Evolutionary conservation across 2,329 filamentous ascomycete genomes (phyloP).

Genomic region (Stachybotrys elegans): DNA sequence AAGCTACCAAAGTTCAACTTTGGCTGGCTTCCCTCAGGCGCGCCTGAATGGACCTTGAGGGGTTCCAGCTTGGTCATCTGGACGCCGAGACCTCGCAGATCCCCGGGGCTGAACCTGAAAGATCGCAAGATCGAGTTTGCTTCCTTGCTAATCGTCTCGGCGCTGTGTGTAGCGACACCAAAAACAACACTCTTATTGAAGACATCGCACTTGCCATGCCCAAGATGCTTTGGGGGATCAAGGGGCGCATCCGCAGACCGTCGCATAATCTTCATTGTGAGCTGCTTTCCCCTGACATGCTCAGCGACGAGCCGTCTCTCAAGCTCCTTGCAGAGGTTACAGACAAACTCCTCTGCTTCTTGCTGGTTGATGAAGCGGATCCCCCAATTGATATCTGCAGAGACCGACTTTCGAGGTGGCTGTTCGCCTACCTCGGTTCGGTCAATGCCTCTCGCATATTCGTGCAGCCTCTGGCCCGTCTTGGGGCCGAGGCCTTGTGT

Average conservation of each 20-base stretch:
- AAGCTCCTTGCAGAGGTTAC: conserved; percentile 79
- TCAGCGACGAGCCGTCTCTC: conserved; percentile 77
- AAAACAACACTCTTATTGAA: conserved; percentile 85
- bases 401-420: conserved; percentile 84
- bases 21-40: conserved; percentile 69
- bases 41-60: conserved; percentile 55
- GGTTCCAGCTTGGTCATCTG: conserved; percentile 91
- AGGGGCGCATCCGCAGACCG: conserved; percentile 80
- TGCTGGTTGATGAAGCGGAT: conserved; percentile 87
- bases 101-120: conserved; percentile 81
- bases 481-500: conserved; percentile 76
- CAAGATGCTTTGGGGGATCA: conserved; percentile 88
- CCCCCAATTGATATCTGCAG: conserved; percentile 96
- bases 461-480: conserved; percentile 84
- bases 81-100: conserved; percentile 86
- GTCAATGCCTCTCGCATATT: conserved; percentile 88
- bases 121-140: conserved; percentile 78
- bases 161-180: conserved; percentile 76
- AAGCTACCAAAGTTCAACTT: conserved; percentile 67
- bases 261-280: conserved; percentile 94
- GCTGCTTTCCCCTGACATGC: conserved; percentile 76
- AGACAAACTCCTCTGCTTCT: conserved; percentile 91
- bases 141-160: conserved; percentile 69
- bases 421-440: conserved; percentile 80
- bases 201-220: conserved; percentile 90